A percentile compares a stretch with the other conserved stretches of the same genome.
Conservation (phyloP, 768 basidiomycete genomes). For the Boletus sp. region DNA sequence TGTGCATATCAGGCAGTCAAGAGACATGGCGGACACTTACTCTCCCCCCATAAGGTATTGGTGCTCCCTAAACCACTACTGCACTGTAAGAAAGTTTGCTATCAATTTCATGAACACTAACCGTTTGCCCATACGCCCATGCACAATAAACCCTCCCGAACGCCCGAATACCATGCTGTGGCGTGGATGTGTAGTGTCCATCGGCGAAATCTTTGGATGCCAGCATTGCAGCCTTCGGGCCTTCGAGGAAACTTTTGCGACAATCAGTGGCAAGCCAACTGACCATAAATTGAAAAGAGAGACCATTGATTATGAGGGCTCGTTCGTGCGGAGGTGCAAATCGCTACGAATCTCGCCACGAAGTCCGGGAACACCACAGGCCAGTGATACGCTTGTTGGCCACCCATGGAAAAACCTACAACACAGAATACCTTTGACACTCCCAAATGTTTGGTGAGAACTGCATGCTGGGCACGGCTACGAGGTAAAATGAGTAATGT, state of each 20-base stretch:
- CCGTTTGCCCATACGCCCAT: constrained; percentile 61
- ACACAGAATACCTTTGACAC: constrained; percentile 19
- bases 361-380: constrained; percentile 56
- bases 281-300: neutral
- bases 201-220: constrained; percentile 54
- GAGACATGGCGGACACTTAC: constrained; percentile 25
- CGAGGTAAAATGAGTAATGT: neutral
- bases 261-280: neutral
- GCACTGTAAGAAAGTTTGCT: neutral
- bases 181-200: constrained; percentile 49
- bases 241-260: constrained; percentile 55
- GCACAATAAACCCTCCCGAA: constrained; percentile 58
- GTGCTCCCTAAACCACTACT: constrained; percentile 56
- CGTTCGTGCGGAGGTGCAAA: constrained; percentile 57
- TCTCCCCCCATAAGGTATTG: constrained; percentile 42
- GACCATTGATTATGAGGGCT: constrained; percentile 57
- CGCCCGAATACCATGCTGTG: constrained; percentile 52
- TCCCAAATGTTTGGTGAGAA: constrained; percentile 38
- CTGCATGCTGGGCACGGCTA: constrained; percentile 54
- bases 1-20: neutral
- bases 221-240: constrained; percentile 52
- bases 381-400: constrained; percentile 59
- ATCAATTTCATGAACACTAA: constrained; percentile 22
- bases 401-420: constrained; percentile 62
- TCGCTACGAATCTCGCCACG: constrained; percentile 43